These are phyloP conservation scores for Biancaea sappan DNA, from an alignment of 306 rosid species.

Conservation along the genomic window DNA sequence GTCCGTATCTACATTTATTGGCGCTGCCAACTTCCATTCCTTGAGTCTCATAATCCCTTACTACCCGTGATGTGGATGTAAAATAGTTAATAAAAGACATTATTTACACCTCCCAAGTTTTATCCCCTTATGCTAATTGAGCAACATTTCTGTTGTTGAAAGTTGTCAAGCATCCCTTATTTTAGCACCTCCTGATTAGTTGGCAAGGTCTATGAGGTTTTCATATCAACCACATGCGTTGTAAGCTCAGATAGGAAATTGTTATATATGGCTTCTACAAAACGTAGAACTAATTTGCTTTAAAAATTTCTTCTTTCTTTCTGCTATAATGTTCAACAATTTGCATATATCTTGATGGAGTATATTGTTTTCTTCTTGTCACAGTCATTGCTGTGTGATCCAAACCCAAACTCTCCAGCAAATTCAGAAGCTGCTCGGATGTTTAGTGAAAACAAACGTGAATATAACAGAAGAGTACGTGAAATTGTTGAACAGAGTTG, in stretches of 20 bases:
- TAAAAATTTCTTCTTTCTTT: not conserved
- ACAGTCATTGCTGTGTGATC: constrained; percentile 82
- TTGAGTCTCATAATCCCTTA: not conserved
- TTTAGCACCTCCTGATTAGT: not conserved
- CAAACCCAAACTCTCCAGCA: constrained; percentile 86
- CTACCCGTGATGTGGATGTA: not conserved
- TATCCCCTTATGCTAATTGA: no score
- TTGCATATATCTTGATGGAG: constrained; percentile 1
- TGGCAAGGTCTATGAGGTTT: not conserved
- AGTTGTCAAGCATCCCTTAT: not conserved
- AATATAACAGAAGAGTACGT: constrained; percentile 73
- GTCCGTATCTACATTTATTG: not conserved
- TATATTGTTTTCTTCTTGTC: constrained; percentile 26
- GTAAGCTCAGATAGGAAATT: not conserved
- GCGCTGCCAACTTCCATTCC: not conserved
- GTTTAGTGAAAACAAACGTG: constrained; percentile 80
- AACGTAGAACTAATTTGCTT: not conserved
- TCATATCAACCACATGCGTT: not conserved
- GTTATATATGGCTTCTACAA: not conserved
- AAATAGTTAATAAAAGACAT: not conserved
- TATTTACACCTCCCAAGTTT: not conserved
- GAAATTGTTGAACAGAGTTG: constrained; percentile 83
- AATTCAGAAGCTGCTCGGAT: constrained; percentile 84
- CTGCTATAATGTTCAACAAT: not conserved
- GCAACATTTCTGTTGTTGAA: not conserved